Base-by-base conservation (phyloP, 257 asterid species). In the Solanum dulcamara region DNA sequence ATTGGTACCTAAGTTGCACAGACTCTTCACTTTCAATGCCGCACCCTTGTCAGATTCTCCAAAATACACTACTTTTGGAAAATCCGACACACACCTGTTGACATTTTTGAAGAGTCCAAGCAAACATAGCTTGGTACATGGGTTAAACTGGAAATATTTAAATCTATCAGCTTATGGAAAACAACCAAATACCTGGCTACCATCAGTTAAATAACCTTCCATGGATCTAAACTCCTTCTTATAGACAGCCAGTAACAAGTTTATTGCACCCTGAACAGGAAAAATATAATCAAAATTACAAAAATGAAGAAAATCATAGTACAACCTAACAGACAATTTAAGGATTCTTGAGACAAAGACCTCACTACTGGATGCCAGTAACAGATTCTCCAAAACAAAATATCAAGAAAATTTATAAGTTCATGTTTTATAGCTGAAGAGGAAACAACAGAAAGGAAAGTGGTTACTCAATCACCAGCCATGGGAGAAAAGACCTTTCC, bases 241-340 rank as follows among this genome's bases (percentile, higher is more conserved):
- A 85, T 96, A 96, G 81, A 96, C 97, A 86, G 98, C 98, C 91
- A 96, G 89, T 84, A 96, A 91, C 91, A 96, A 91, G 90, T 96
- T 96, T 84, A 96, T 96, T 60, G 99, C 99, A 85, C 99, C 99
- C 99, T 96, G 53, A 84, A 86, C 26, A 85, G 51, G 77, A 84
- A 46, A 66, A 87, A 72, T 81, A 86, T 15, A 86, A 38, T 79
- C 64, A 13, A 57, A 85, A 18, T 35, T 66, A 32, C 42, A 32
- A 15, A 64, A 15, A 44, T 85, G 38, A 85, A 67, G 87, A 83
- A 55, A 75, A 77, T 14, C 75, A 51, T 64, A 42, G 59, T 35
- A 81, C 75, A 83, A 62, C 64, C 46, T 26, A 37, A 20, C 10
- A 40, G 55, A 74, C 55, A 14, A 46, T 46, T 46, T 44, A 26